phyloP scores from a whole-genome alignment of 2,329 filamentous ascomycete genomes.

The Talaromyces sp. region DNA sequence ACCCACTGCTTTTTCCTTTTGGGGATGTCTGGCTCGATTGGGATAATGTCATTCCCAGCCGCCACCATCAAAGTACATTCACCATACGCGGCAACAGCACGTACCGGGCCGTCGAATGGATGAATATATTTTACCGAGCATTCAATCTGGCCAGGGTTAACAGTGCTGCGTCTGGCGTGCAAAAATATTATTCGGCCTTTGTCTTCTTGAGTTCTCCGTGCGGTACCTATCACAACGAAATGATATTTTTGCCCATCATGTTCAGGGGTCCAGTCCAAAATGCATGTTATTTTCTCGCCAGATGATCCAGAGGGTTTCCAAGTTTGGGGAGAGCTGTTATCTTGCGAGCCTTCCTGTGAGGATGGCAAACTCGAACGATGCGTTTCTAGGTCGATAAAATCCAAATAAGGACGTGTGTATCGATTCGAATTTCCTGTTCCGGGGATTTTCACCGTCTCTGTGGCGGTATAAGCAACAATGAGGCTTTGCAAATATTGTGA shows the following conservation, averaged over 20 bases:
- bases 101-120: slow-evolving; percentile 40
- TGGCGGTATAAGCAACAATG: slow-evolving; percentile 43
- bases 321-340: slow-evolving; percentile 4
- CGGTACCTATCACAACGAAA: slow-evolving; percentile 38
- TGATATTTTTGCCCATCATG: slow-evolving; percentile 34
- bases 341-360: slow-evolving; percentile 2
- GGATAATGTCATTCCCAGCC: slow-evolving; percentile 40
- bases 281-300: slow-evolving; percentile 38
- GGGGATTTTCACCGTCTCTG: slow-evolving; percentile 18
- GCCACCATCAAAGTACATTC: slow-evolving; percentile 42
- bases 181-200: slow-evolving; percentile 37
- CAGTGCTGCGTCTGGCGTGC: slow-evolving; percentile 25
- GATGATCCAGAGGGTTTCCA: slow-evolving; percentile 28
- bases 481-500: slow-evolving; percentile 43
- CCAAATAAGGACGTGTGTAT: slow-evolving; percentile 30
- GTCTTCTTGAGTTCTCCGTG: slow-evolving; percentile 23
- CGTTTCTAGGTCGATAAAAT: slow-evolving; percentile 36
- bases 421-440: slow-evolving; percentile 25
- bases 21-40: slow-evolving; percentile 38
- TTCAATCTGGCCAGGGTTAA: slow-evolving; percentile 24
- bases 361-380: slow-evolving; percentile 19
- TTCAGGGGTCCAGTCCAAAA: slow-evolving; percentile 38
- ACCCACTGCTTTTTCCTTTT: slow-evolving; percentile 37
- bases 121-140: slow-evolving; percentile 34
- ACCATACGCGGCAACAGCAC: slow-evolving; percentile 51